phyloP scores from a whole-genome alignment of 2,329 filamentous ascomycete genomes.

The Neonectria neomacrospora region DNA sequence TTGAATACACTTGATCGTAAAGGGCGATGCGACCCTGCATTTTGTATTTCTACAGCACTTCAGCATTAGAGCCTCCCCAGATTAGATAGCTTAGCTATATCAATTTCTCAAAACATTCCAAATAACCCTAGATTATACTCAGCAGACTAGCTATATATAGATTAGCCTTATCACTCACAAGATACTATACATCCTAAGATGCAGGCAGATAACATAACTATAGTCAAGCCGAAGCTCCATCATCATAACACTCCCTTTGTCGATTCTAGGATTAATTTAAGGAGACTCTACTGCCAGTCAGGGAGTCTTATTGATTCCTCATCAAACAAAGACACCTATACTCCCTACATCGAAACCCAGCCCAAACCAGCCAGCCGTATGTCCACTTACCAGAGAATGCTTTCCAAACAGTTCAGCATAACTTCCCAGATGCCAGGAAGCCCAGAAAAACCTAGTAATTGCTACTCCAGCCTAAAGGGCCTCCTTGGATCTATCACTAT shows the following conservation, averaged over 20 bases:
- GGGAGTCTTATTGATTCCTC: background rate
- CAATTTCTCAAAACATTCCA: background rate
- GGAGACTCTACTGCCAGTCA: background rate
- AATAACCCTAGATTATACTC: background rate
- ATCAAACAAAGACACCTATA: background rate
- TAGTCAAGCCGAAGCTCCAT: background rate
- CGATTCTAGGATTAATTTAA: background rate
- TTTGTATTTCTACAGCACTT: background rate
- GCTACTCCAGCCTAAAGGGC: slow-evolving; percentile 25
- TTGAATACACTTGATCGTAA: background rate
- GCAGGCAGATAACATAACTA: background rate
- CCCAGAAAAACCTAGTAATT: slow-evolving; percentile 25
- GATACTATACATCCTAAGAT: background rate
- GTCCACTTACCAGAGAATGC: slow-evolving; percentile 29
- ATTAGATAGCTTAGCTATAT: background rate
- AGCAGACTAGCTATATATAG: background rate
- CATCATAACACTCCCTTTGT: background rate
- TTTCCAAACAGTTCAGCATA: slow-evolving; percentile 26
- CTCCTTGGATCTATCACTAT: slow-evolving; percentile 5
- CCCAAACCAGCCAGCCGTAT: slow-evolving; percentile 3
- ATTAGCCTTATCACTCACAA: slow-evolving; percentile 2
- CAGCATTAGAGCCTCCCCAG: slow-evolving; percentile 1
- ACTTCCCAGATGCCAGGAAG: slow-evolving; percentile 14
- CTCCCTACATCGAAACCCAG: background rate
- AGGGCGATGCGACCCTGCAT: background rate